Conservation (phyloP, 768 basidiomycete genomes). For the Suillus hirtellus region DNA sequence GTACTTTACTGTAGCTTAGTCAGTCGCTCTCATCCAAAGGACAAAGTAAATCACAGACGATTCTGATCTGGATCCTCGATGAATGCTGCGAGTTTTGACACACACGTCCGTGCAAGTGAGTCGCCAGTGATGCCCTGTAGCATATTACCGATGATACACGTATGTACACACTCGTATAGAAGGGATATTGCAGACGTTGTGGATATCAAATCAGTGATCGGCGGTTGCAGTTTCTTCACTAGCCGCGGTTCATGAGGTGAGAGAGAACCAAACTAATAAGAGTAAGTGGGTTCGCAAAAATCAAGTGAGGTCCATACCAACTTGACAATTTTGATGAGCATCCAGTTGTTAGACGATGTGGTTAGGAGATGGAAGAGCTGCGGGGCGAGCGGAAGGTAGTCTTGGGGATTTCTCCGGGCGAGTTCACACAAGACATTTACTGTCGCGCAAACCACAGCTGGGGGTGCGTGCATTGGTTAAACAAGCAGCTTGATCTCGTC, state of each 20-base stretch:
- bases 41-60: constrained; percentile 51
- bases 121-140: constrained; percentile 76
- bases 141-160: constrained; percentile 97
- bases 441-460: constrained; percentile 91
- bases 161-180: constrained; percentile 97
- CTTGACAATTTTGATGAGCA: constrained; percentile 99
- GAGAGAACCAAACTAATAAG: constrained; percentile 81
- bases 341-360: constrained; percentile 97
- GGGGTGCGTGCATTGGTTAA: constrained; percentile 9
- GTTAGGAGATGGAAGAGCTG: constrained; percentile 92
- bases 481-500: background rate
- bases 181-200: constrained; percentile 95
- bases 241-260: constrained; percentile 91
- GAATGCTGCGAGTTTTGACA: constrained; percentile 91
- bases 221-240: constrained; percentile 91
- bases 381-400: constrained; percentile 86
- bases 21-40: background rate
- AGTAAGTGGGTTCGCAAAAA: constrained; percentile 3
- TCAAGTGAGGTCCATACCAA: constrained; percentile 52
- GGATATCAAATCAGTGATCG: constrained; percentile 93
- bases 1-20: constrained; percentile 77
- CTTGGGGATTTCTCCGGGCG: constrained; percentile 73
- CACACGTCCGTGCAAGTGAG: constrained; percentile 81
- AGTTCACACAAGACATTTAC: constrained; percentile 95
- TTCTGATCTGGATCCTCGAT: constrained; percentile 95